Conservation (phyloP, 1,284 basidiomycete genomes). For the Erythrobasidium hasegawianum region DNA sequence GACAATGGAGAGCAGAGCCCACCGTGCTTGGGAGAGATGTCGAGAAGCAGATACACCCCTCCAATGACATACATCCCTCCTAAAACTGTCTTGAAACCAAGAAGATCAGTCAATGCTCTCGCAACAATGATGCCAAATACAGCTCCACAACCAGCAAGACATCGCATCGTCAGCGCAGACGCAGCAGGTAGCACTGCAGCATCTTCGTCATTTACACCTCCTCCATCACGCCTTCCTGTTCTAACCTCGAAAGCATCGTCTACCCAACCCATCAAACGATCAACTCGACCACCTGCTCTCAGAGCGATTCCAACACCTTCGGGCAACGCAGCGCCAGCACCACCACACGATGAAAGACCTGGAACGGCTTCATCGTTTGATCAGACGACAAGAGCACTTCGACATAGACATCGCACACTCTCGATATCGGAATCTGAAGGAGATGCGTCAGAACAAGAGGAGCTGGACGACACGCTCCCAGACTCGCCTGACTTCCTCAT, state of each 20-base stretch:
- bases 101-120: not conserved
- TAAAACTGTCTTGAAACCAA: not conserved
- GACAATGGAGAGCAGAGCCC: not conserved
- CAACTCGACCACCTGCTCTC: not conserved
- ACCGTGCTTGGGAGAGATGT: not conserved
- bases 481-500: conserved; percentile 20
- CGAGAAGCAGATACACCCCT: not conserved
- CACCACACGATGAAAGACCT: not conserved
- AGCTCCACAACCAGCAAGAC: not conserved
- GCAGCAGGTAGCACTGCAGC: not conserved
- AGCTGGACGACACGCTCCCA: conserved; percentile 5
- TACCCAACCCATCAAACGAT: not conserved
- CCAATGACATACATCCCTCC: not conserved
- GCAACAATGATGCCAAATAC: conserved; percentile 1
- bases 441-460: conserved; percentile 10
- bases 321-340: no score
- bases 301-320: not conserved
- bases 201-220: not conserved
- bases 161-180: not conserved
- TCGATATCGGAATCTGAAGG: conserved; percentile 32
- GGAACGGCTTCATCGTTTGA: conserved; percentile 21
- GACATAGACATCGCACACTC: conserved; percentile 27
- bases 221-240: conserved; percentile 1
- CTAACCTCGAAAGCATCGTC: not conserved
- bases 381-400: conserved; percentile 3